Conservation (phyloP, 495 filamentous ascomycete genomes). For the Penicillium nucicola region DNA sequence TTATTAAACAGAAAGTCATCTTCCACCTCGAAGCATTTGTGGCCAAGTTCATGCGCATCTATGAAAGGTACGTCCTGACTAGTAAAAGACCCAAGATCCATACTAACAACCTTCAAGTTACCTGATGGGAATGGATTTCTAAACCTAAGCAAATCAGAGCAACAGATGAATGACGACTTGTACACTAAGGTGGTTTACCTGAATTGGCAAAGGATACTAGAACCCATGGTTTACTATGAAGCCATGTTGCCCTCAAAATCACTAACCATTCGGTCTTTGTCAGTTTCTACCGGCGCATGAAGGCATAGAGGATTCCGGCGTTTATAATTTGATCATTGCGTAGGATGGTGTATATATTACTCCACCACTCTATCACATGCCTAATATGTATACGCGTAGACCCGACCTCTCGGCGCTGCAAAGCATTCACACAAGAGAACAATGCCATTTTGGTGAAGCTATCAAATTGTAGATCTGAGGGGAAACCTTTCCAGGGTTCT, state of each 20-base stretch:
- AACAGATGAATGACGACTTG: conserved; percentile 36
- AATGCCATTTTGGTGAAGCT: not conserved
- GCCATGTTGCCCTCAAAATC: not conserved
- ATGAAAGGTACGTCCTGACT: conserved; percentile 60
- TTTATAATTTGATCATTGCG: conserved; percentile 1
- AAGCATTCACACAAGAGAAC: too few relatives aligned
- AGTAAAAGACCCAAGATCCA: not conserved
- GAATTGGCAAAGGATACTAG: not conserved
- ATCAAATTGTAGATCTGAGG: not conserved
- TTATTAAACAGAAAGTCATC: conserved; percentile 69
- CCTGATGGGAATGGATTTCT: conserved; percentile 87
- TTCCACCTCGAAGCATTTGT: conserved; percentile 99
- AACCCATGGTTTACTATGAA: not conserved
- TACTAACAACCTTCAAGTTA: conserved; percentile 52
- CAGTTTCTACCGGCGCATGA: conserved; percentile 12
- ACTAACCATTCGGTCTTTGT: not conserved
- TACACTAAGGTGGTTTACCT: conserved; percentile 14
- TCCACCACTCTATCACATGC: not conserved
- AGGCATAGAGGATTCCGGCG: conserved; percentile 12
- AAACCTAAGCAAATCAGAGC: conserved; percentile 14
- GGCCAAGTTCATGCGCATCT: conserved; percentile 94
- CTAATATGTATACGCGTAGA: too few relatives aligned
- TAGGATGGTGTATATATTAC: not conserved
- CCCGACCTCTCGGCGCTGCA: not conserved
- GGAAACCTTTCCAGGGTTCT: not conserved